Evolutionary conservation across 75 land plant genomes (phyloP), one percentile per base, ranked within the genome.

Genomic region (Sequoia sempervirens): DNA sequence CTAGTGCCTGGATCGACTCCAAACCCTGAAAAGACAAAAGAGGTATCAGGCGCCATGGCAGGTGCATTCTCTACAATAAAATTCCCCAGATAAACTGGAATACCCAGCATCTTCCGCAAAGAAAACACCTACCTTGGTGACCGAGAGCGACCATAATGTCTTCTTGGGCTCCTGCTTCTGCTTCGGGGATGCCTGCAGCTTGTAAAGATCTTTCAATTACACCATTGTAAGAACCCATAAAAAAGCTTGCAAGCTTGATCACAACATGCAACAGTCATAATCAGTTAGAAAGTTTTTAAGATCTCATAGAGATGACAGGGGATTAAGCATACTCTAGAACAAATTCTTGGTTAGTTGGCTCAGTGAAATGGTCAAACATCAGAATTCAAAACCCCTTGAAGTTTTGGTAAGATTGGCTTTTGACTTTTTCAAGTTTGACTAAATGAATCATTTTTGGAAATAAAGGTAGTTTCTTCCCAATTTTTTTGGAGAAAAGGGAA

Each of bases 141-240:
- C 30, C 87, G 89, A 81, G 92, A 87, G 40, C 91, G 88, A 43
- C 92, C 85, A 87, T 89, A 69, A n/a, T 89, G 84, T 88, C 93
- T 91, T 64, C 90, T 76, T n/a, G 92, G 89, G 85, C 93, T 89
- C 75, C 91, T 86, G 84, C 94, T 92, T 75, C 97, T 90, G 83
- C 97, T 91, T 8, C 84, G 84, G 41, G 90, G 83, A 75, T 89
- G 80, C 84, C 96, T 95, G 83, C 91, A 86, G 85, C 81, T 41
- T 69, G 28, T 54, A 73, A 64, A 47, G 34, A 50, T 13, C 11
- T 23, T 68, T 6, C 41, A 78, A 52, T 52, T 1, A 32, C 45
- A 36, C 6, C 11, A 46, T 30, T 4, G 32, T 70, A 38, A 64
- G 9, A 46, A 34, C 7, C 83, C 34, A 2, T 34, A 36, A 54